Evolutionary conservation across 2,329 filamentous ascomycete genomes (phyloP).

Genomic region (Curvularia eragrostidis): DNA sequence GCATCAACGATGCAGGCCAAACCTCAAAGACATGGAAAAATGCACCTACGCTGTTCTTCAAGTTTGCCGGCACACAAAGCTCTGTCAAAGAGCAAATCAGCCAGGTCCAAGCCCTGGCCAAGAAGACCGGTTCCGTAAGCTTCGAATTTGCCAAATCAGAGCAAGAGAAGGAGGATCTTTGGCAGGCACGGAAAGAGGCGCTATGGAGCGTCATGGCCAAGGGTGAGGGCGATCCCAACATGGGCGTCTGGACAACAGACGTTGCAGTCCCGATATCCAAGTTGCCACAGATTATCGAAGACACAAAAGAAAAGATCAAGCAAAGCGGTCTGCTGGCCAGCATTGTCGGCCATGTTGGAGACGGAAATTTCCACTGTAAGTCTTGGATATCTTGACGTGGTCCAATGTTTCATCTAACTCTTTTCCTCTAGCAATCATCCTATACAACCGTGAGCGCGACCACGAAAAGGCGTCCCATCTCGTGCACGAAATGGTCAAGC

Average conservation of each 20-base stretch:
- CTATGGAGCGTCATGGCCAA: conserved; percentile 76
- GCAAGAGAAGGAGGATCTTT: conserved; percentile 72
- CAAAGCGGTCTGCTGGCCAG: conserved; percentile 68
- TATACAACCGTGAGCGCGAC: conserved; percentile 70
- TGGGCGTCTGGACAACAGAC: conserved; percentile 78
- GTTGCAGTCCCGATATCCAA: conserved; percentile 78
- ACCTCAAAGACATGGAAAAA: conserved; percentile 72
- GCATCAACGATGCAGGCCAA: conserved; percentile 71
- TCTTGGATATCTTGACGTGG: conserved; percentile 9
- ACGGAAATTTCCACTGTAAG: conserved; percentile 75
- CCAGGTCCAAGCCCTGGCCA: conserved; percentile 68
- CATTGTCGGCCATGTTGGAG: conserved; percentile 76
- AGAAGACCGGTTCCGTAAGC: conserved; percentile 65
- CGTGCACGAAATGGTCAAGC: conserved; percentile 84
- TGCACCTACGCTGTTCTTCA: conserved; percentile 75
- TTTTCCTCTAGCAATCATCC: conserved; percentile 60
- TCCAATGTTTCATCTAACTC: background rate
- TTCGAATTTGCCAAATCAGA: conserved; percentile 73
- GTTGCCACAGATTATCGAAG: conserved; percentile 76
- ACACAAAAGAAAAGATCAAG: conserved; percentile 72
- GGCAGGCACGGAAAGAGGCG: conserved; percentile 77
- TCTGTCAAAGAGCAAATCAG: conserved; percentile 80
- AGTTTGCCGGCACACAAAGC: conserved; percentile 71
- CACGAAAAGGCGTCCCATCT: conserved; percentile 70
- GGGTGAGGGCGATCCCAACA: conserved; percentile 62